phyloP scores from a whole-genome alignment of 331 rosid species.

The Acacia concinna region DNA sequence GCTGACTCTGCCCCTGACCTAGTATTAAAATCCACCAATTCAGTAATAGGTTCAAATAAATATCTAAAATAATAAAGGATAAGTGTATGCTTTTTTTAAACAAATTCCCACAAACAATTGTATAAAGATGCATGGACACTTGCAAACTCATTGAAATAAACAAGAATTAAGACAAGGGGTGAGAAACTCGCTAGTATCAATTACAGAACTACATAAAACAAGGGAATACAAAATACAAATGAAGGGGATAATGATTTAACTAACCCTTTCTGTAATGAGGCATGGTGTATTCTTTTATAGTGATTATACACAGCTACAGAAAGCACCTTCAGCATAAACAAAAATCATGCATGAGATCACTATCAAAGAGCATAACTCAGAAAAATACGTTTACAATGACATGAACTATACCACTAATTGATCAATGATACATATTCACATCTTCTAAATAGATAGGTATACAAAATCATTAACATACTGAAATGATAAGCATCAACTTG shows the following conservation, averaged over 20 bases:
- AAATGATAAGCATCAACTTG: background rate
- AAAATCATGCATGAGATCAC: slow-evolving; percentile 20
- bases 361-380: background rate
- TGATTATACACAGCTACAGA: slow-evolving; percentile 92
- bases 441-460: background rate
- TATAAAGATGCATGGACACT: background rate
- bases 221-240: background rate
- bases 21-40: slow-evolving; percentile 36
- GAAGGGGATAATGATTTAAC: slow-evolving; percentile 30
- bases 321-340: slow-evolving; percentile 64
- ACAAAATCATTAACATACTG: background rate
- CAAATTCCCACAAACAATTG: background rate
- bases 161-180: background rate
- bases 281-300: slow-evolving; percentile 78
- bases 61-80: background rate
- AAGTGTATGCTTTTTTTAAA: background rate
- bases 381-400: slow-evolving; percentile 12
- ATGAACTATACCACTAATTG: background rate
- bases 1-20: slow-evolving; percentile 65
- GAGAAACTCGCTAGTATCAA: background rate
- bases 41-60: slow-evolving; percentile 28
- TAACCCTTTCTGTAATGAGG: slow-evolving; percentile 65
- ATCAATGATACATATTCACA: background rate
- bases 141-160: background rate
- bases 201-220: background rate